These are phyloP conservation scores for Endogone sp. DNA, from an alignment of 192 early-diverging fungal genomes.

Conservation along the genomic window DNA sequence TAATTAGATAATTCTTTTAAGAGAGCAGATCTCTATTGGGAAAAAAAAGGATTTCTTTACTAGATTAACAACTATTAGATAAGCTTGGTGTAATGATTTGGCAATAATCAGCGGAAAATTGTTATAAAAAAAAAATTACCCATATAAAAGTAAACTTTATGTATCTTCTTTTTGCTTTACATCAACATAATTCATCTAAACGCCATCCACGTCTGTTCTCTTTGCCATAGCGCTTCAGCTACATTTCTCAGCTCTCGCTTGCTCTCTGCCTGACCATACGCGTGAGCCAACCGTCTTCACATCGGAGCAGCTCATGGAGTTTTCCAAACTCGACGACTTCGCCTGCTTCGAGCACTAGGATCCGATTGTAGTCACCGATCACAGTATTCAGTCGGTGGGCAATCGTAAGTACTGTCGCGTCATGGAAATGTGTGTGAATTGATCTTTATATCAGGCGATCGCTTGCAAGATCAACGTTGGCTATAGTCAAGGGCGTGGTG, in stretches of 20 bases:
- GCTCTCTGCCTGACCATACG: slow-evolving; percentile 32
- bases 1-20: no score
- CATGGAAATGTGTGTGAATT: slow-evolving; percentile 51
- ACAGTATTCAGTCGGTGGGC: slow-evolving; percentile 78
- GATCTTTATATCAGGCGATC: slow-evolving; percentile 67
- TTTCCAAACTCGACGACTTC: slow-evolving; percentile 64
- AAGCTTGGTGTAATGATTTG: no score
- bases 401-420: slow-evolving; percentile 63
- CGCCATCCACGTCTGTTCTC: no score
- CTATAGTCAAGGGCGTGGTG: slow-evolving; percentile 37
- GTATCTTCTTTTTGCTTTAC: no score
- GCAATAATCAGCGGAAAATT: no score
- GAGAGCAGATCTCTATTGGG: no score
- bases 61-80: no score
- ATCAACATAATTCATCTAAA: no score
- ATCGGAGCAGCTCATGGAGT: slow-evolving; percentile 54
- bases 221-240: slow-evolving; percentile 22
- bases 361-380: slow-evolving; percentile 53
- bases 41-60: no score
- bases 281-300: slow-evolving; percentile 39
- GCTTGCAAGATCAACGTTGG: slow-evolving; percentile 59
- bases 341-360: slow-evolving; percentile 79
- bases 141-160: no score
- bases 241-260: slow-evolving; percentile 15
- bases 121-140: no score